Evolutionary conservation across 2,329 filamentous ascomycete genomes (phyloP).

Genomic region (Macroventuria anomochaeta): DNA sequence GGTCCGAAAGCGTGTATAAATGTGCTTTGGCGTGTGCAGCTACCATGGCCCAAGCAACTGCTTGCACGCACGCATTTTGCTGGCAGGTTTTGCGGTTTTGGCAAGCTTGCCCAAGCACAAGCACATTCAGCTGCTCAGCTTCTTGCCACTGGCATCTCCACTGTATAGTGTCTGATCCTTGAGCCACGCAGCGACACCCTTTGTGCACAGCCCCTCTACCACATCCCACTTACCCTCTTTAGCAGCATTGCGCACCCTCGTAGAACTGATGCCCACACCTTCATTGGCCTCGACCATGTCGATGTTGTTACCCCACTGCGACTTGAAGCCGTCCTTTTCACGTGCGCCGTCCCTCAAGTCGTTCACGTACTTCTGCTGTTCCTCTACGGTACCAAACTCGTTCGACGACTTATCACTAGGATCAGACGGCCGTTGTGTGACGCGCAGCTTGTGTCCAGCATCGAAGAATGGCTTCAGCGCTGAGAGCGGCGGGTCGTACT

Average conservation of each 20-base stretch:
- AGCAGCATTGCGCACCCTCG: conserved; percentile 67
- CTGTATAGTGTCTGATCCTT: conserved; percentile 63
- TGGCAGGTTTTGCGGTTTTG: background rate
- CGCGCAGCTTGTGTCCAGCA: conserved; percentile 63
- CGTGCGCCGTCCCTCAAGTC: conserved; percentile 56
- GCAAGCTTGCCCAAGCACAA: background rate
- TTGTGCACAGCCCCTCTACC: conserved; percentile 63
- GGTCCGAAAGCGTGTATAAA: background rate
- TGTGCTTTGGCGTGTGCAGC: background rate
- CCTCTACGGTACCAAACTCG: conserved; percentile 63
- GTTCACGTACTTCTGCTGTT: conserved; percentile 63
- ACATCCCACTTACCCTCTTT: conserved; percentile 55
- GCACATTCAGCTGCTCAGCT: conserved; percentile 44
- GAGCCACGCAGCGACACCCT: conserved; percentile 65
- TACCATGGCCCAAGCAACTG: background rate
- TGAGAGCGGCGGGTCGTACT: conserved; percentile 54
- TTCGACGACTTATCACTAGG: conserved; percentile 53
- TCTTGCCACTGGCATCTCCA: conserved; percentile 45
- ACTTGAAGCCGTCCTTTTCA: conserved; percentile 61
- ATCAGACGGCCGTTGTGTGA: conserved; percentile 64
- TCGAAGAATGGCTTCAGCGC: conserved; percentile 70
- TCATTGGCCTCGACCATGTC: conserved; percentile 63
- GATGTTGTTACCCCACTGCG: conserved; percentile 66
- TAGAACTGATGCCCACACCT: conserved; percentile 62
- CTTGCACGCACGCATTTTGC: background rate